These are phyloP conservation scores for Suillus brevipes DNA, from an alignment of 768 basidiomycete species.

Conservation along the genomic window DNA sequence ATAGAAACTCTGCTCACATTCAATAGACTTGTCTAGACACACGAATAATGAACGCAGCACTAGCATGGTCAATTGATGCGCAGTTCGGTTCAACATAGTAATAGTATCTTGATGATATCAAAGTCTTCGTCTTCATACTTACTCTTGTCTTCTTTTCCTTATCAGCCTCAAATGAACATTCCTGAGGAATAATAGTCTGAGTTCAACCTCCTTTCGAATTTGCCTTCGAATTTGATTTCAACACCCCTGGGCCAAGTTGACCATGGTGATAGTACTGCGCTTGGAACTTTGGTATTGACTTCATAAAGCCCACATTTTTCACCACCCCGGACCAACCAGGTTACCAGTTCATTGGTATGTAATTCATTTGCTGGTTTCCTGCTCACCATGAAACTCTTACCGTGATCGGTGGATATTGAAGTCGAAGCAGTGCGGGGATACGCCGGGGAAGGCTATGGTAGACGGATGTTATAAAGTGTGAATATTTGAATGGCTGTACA, in stretches of 20 bases:
- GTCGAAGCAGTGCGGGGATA: constrained; percentile 2
- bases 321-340: not conserved
- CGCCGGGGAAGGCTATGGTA: not conserved
- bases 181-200: not conserved
- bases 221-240: not conserved
- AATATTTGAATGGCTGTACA: not conserved
- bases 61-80: not conserved
- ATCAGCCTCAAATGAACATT: not conserved
- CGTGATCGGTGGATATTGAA: not conserved
- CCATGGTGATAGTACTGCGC: not conserved
- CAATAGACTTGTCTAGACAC: not conserved
- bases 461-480: not conserved
- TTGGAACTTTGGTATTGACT: not conserved
- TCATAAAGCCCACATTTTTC: not conserved
- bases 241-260: not conserved
- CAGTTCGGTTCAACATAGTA: not conserved
- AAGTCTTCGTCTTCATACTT: not conserved
- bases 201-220: not conserved
- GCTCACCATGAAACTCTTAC: not conserved
- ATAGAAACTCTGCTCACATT: not conserved
- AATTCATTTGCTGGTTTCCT: not conserved
- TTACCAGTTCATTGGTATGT: not conserved
- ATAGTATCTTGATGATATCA: not conserved
- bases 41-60: not conserved
- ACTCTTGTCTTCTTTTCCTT: not conserved